A percentile compares a stretch with the other conserved stretches of the same genome.
phyloP scores from a whole-genome alignment of 768 basidiomycete species.

The Kwoniella sp. region DNA sequence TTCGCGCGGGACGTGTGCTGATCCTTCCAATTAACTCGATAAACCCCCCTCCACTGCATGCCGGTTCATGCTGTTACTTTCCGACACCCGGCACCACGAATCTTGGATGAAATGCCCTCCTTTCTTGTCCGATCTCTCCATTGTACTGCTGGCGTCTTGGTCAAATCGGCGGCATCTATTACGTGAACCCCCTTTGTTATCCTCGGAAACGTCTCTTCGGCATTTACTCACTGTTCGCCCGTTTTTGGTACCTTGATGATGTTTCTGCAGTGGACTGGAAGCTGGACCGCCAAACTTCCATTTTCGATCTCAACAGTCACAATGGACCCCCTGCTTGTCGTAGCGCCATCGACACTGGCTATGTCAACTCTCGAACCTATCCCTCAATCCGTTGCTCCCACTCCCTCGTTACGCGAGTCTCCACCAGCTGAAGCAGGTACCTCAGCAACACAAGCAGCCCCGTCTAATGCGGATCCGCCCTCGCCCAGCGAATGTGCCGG shows the following conservation, averaged over 20 bases:
- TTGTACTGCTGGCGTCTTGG: not conserved
- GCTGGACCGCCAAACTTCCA: not conserved
- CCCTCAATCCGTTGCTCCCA: conserved; percentile 39
- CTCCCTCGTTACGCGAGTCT: conserved; percentile 27
- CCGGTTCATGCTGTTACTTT: not conserved
- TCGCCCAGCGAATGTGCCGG: conserved; percentile 9
- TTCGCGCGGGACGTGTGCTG: not conserved
- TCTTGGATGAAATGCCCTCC: not conserved
- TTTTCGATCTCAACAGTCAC: not conserved
- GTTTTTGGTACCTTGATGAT: not conserved
- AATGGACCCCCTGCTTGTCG: conserved; percentile 19
- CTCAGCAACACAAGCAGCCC: conserved; percentile 8
- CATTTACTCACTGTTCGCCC: not conserved
- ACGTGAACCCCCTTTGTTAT: not conserved
- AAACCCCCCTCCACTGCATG: not conserved
- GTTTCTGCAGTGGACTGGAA: not conserved
- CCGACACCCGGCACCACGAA: not conserved
- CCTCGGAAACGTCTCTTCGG: not conserved
- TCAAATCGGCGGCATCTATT: not conserved
- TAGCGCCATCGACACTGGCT: conserved; percentile 33
- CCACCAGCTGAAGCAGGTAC: conserved; percentile 26
- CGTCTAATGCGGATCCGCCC: conserved; percentile 5
- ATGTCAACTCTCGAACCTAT: conserved; percentile 38
- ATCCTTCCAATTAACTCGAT: not conserved
- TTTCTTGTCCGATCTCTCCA: not conserved